These are phyloP conservation scores for Aspergillus terreus DNA, from an alignment of 2,329 filamentous ascomycete species.

Conservation along the genomic window DNA sequence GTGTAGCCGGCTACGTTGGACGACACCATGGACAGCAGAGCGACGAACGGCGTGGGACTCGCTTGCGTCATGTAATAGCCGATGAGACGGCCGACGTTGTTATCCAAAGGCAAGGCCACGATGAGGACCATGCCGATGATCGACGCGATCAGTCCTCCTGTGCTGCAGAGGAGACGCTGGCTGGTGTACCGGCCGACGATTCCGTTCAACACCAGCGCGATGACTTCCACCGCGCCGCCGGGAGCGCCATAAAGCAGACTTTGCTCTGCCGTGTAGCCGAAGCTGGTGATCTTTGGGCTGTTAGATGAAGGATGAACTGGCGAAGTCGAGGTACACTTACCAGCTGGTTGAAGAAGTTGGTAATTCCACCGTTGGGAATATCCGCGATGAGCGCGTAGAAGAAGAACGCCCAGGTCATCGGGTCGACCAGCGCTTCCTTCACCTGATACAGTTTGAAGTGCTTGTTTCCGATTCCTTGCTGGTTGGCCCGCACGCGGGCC, in stretches of 20 bases:
- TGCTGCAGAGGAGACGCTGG: conserved; percentile 56
- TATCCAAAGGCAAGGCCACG: conserved; percentile 56
- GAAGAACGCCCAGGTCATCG: conserved; percentile 58
- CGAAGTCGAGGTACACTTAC: conserved; percentile 19
- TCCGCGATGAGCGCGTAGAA: conserved; percentile 55
- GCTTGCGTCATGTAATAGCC: conserved; percentile 65
- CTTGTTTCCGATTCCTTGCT: conserved; percentile 70
- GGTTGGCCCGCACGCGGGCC: conserved; percentile 68
- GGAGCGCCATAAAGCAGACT: conserved; percentile 64
- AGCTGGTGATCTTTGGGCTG: conserved; percentile 47
- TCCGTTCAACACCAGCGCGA: conserved; percentile 54
- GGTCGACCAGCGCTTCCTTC: conserved; percentile 55
- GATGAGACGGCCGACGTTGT: conserved; percentile 56
- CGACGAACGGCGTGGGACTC: conserved; percentile 60
- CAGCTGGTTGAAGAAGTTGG: conserved; percentile 60
- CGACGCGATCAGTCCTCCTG: conserved; percentile 49
- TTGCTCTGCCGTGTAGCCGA: conserved; percentile 62
- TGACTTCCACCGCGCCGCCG: conserved; percentile 62
- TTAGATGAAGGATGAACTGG: background rate
- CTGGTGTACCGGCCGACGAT: conserved; percentile 55
- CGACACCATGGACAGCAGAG: conserved; percentile 59
- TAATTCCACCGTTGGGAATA: conserved; percentile 58
- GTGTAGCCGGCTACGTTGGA: conserved; percentile 57
- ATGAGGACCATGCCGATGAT: conserved; percentile 64
- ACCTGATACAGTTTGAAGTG: conserved; percentile 67